phyloP scores from a whole-genome alignment of 768 basidiomycete genomes.

The Auricularia cornea region DNA sequence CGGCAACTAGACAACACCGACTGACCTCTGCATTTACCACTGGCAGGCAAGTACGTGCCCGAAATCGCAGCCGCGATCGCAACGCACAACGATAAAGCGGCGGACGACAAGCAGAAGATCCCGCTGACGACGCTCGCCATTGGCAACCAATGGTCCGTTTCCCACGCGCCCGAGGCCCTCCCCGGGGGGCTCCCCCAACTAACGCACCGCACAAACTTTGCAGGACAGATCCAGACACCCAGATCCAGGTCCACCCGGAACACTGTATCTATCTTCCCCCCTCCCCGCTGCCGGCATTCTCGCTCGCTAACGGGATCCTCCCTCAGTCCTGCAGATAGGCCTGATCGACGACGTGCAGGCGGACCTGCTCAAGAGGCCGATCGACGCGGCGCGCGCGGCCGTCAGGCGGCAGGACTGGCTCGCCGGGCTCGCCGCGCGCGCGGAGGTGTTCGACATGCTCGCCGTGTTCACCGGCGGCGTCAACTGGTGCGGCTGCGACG shows the following conservation, averaged over 20 bases:
- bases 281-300: background rate
- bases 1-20: too few relatives aligned
- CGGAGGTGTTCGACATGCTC: background rate
- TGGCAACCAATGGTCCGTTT: background rate
- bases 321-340: background rate
- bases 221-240: background rate
- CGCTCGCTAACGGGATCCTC: background rate
- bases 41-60: conserved; percentile 1
- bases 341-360: background rate
- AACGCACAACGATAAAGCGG: background rate
- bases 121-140: background rate
- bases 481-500: background rate
- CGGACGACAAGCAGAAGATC: background rate
- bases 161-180: too few relatives aligned
- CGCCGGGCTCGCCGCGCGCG: background rate
- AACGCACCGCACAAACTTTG: too few relatives aligned
- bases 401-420: background rate
- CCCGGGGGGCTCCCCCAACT: too few relatives aligned
- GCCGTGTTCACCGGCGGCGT: background rate
- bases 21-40: too few relatives aligned
- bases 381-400: background rate
- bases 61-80: background rate
- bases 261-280: background rate
- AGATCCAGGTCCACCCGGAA: background rate
- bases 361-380: background rate